Conservation (phyloP, 495 filamentous ascomycete species). For the Terfezia claveryi region DNA sequence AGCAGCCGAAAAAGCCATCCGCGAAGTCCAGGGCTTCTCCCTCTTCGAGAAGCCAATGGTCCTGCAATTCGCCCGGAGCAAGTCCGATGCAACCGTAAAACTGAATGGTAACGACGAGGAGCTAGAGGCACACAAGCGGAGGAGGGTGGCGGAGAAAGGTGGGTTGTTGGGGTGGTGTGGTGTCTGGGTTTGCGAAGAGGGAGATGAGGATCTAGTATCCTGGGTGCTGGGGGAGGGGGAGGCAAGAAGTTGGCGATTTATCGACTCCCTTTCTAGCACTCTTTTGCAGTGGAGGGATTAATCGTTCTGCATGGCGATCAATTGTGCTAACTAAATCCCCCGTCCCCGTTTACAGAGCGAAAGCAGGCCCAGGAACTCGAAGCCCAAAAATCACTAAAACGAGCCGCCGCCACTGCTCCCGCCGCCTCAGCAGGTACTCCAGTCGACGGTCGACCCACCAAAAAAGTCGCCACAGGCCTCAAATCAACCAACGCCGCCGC, state of each 20-base stretch:
- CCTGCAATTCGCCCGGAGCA: conserved; percentile 60
- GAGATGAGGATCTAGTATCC: too few relatives aligned
- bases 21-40: conserved; percentile 83
- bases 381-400: conserved; percentile 62
- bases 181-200: too few relatives aligned
- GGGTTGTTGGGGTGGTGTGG: conserved; percentile 9
- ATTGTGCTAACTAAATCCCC: conserved; percentile 1
- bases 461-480: conserved; percentile 57
- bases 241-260: too few relatives aligned
- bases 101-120: conserved; percentile 50
- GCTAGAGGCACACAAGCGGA: conserved; percentile 70
- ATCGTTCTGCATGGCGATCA: neutral
- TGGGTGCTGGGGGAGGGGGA: too few relatives aligned
- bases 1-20: conserved; percentile 55
- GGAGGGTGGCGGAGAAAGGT: conserved; percentile 82
- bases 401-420: conserved; percentile 32
- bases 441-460: conserved; percentile 35
- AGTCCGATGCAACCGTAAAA: conserved; percentile 72
- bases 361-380: conserved; percentile 72
- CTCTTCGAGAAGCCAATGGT: conserved; percentile 86
- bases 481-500: conserved; percentile 45
- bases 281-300: too few relatives aligned
- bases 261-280: neutral
- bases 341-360: conserved; percentile 42
- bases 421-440: conserved; percentile 24